These are phyloP conservation scores for Dothiorella sarmentorum DNA, from an alignment of 2,329 filamentous ascomycete species.

Conservation along the genomic window DNA sequence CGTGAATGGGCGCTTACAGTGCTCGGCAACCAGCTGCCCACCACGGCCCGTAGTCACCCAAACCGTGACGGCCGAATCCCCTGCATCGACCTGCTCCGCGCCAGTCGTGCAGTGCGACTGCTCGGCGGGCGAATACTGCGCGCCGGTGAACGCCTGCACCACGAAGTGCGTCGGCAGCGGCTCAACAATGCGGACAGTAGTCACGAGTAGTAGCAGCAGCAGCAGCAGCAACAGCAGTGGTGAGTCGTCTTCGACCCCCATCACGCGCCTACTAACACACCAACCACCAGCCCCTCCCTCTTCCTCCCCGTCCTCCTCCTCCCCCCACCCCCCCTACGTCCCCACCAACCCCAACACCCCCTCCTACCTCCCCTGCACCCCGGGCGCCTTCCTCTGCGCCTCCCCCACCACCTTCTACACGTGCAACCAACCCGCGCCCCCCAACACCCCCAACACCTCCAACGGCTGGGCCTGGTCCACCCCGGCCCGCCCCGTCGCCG, in stretches of 20 bases:
- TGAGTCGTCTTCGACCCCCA: not conserved
- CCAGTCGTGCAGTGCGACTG: slow-evolving; percentile 12
- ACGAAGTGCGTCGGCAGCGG: slow-evolving; percentile 12
- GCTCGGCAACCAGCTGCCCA: not conserved
- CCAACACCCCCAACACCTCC: not conserved
- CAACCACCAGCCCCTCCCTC: not conserved
- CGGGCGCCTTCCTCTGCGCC: slow-evolving; percentile 41
- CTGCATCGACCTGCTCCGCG: not conserved
- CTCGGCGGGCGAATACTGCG: not conserved
- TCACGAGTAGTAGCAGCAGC: slow-evolving; percentile 6
- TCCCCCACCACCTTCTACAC: slow-evolving; percentile 34
- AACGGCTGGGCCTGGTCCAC: slow-evolving; percentile 32
- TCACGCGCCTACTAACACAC: too few species aligned
- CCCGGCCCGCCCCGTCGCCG: slow-evolving; percentile 29
- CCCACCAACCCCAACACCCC: slow-evolving; percentile 25
- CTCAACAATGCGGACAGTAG: not conserved
- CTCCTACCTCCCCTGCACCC: slow-evolving; percentile 36
- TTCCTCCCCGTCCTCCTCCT: slow-evolving; percentile 16
- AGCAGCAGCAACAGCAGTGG: too few species aligned
- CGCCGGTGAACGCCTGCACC: slow-evolving; percentile 21
- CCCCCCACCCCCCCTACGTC: slow-evolving; percentile 22
- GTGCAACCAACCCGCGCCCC: slow-evolving; percentile 27
- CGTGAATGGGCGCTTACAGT: not conserved
- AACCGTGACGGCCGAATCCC: not conserved
- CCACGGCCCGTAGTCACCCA: not conserved